Evolutionary conservation across 1,284 basidiomycete genomes (phyloP).

Genomic region (Trichosporon sp.): DNA sequence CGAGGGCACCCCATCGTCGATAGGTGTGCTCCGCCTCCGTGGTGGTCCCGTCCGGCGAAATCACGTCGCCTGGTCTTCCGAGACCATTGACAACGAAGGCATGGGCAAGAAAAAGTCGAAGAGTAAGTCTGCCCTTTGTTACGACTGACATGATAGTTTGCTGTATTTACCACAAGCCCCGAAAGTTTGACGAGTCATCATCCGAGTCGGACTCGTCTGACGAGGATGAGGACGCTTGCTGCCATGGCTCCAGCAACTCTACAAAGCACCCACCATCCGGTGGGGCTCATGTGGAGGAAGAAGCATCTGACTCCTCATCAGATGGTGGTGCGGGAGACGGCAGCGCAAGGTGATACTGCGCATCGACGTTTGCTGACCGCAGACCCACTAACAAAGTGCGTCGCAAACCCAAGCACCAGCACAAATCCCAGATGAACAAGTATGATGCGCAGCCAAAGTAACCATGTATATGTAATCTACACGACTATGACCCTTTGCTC

Average conservation of each 20-base stretch:
- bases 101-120: constrained; percentile 59
- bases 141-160: constrained; percentile 51
- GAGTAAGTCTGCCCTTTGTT: constrained; percentile 48
- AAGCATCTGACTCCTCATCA: constrained; percentile 28
- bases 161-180: constrained; percentile 60
- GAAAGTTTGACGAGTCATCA: constrained; percentile 56
- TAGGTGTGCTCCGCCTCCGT: constrained; percentile 52
- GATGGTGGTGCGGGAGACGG: constrained; percentile 33
- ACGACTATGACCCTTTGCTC: constrained; percentile 36
- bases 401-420: constrained; percentile 23
- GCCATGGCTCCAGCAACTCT: neutral
- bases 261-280: too few species aligned
- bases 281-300: constrained; percentile 23
- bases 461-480: neutral
- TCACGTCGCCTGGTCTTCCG: constrained; percentile 56
- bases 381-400: constrained; percentile 26
- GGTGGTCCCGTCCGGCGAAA: constrained; percentile 47
- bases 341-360: constrained; percentile 26
- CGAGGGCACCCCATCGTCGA: constrained; percentile 28
- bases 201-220: constrained; percentile 54
- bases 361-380: neutral
- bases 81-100: constrained; percentile 59
- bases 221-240: constrained; percentile 27
- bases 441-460: constrained; percentile 31
- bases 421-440: constrained; percentile 30